Evolutionary conservation across 306 rosid species (phyloP), one percentile per base, ranked within the genome.

Genomic region (Hippophae rhamnoides): DNA sequence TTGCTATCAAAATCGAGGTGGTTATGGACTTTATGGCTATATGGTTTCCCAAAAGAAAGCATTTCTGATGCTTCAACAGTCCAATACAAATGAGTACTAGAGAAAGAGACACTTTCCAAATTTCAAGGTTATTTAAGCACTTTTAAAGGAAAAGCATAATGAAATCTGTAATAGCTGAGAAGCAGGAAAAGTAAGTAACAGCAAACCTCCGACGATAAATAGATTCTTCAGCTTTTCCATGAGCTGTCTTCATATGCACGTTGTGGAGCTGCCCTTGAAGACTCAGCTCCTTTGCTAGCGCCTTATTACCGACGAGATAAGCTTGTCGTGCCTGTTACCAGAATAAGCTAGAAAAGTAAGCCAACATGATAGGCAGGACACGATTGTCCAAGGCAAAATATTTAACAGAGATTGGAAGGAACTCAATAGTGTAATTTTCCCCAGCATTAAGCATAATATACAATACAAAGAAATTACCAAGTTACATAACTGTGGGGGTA

Each of bases 191-290:
- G 47, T 48, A 50, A 57, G 46, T 60, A 75, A 74, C 64, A 67
- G 75, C 89, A 77, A 73, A 90, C 97, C 97, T 90, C 79, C 85
- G 87, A 41, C 92, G 90, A 69, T 87, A 90, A 65, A 90, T 90
- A 56, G 97, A 87, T 58, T 85, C 97, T 74, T 90, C 95, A 56
- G 97, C 96, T 64, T 88, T 87, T 65, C 84, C 96, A 69, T 90
- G 97, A 64, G 97, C 96, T 53, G 86, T 87, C 76, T 90, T 90
- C 97, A 87, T 90, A 57, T 81, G 96, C 84, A 81, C 74, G 79
- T 83, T 90, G 80, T 90, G 89, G 46, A 90, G 70, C 73, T 90
- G 96, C 69, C 96, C 97, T 73, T 90, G 84, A 13, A 52, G 87
- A 58, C 97, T 81, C 69, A 90, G 76, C 41, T 90, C 97, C 84